phyloP scores from a whole-genome alignment of 1,284 basidiomycete species.

The Trametes pubescens region DNA sequence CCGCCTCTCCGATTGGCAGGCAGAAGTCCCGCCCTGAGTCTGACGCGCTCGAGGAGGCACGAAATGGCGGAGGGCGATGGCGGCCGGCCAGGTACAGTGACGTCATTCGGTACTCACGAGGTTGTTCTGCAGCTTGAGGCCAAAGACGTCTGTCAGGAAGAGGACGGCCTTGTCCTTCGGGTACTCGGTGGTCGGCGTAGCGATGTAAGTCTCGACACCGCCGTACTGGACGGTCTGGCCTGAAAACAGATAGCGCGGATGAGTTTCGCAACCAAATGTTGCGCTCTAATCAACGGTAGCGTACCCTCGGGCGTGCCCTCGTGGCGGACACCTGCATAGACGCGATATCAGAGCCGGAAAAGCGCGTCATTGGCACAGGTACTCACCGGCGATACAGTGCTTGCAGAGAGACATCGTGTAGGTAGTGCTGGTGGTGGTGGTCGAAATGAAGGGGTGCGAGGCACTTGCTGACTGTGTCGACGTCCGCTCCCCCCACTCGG shows the following conservation, averaged over 20 bases:
- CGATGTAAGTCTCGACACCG: conserved; percentile 59
- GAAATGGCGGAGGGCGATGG: conserved; percentile 19
- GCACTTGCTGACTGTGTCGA: neutral
- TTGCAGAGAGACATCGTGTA: conserved; percentile 38
- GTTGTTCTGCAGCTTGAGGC: conserved; percentile 54
- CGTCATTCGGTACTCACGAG: conserved; percentile 37
- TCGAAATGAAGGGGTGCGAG: neutral
- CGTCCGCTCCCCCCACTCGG: neutral
- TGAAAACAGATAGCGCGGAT: conserved; percentile 12
- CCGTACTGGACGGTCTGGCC: conserved; percentile 52
- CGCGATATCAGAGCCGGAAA: neutral
- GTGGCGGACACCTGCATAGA: conserved; percentile 42
- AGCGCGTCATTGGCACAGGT: conserved; percentile 3
- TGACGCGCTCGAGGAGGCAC: too few relatives aligned
- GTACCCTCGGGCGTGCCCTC: conserved; percentile 43
- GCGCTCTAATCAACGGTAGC: neutral
- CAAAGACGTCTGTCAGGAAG: conserved; percentile 61
- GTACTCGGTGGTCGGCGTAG: conserved; percentile 53
- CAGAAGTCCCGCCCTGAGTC: too few relatives aligned
- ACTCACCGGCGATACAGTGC: conserved; percentile 33
- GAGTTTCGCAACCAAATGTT: neutral
- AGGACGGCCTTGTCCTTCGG: conserved; percentile 62
- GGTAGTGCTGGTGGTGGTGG: neutral
- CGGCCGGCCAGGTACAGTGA: neutral
- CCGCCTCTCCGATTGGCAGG: too few relatives aligned